phyloP scores from a whole-genome alignment of 768 basidiomycete genomes.

The Asterophora parasitica region DNA sequence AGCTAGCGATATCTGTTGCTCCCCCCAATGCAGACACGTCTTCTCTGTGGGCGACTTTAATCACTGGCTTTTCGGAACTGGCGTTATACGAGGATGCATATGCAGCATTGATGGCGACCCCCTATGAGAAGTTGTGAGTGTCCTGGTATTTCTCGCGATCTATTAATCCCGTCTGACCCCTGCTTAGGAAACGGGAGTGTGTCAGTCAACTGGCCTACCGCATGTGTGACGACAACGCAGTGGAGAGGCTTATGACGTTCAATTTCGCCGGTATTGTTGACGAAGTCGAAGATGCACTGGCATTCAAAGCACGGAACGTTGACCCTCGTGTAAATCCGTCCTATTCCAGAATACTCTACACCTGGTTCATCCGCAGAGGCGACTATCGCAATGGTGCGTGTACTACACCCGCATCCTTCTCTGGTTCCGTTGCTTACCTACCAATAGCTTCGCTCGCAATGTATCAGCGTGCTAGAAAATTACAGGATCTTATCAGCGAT shows the following conservation, averaged over 20 bases:
- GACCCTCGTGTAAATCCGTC: constrained; percentile 82
- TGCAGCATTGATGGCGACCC: constrained; percentile 64
- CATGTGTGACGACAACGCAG: constrained; percentile 88
- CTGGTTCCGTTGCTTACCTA: constrained; percentile 9
- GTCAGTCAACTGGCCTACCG: constrained; percentile 78
- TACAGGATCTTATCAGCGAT: constrained; percentile 53
- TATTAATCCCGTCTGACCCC: constrained; percentile 7
- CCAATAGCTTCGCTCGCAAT: constrained; percentile 79
- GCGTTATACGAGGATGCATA: constrained; percentile 87
- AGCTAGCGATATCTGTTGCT: constrained; percentile 73
- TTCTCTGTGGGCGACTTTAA: constrained; percentile 76
- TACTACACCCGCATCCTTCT: constrained; percentile 15
- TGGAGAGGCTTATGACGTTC: constrained; percentile 72
- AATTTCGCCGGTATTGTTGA: constrained; percentile 82
- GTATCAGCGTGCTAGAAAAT: constrained; percentile 86
- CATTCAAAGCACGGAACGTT: constrained; percentile 91
- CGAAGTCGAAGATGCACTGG: constrained; percentile 83
- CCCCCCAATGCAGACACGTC: constrained; percentile 48
- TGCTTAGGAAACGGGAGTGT: constrained; percentile 71
- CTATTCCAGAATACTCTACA: constrained; percentile 90
- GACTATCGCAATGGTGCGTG: constrained; percentile 88
- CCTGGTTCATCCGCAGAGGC: constrained; percentile 83
- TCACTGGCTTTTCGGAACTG: constrained; percentile 69
- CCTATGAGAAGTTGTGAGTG: constrained; percentile 76
- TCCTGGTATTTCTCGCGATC: constrained; percentile 6